Evolutionary conservation across 2,329 filamentous ascomycete genomes (phyloP).

Genomic region (Cladosporium sp.): DNA sequence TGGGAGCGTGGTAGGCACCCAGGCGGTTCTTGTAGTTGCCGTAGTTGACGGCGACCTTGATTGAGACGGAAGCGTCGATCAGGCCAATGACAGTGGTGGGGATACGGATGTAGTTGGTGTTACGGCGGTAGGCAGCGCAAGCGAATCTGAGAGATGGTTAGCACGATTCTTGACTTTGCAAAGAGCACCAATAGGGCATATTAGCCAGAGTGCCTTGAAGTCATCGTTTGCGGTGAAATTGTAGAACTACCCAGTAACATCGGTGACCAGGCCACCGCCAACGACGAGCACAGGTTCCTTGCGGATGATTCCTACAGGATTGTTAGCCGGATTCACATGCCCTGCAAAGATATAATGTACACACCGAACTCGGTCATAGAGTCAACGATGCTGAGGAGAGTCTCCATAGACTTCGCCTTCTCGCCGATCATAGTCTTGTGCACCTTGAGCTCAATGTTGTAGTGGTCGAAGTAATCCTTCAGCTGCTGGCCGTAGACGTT

Average conservation of each 20-base stretch:
- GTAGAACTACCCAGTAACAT: slow-evolving; percentile 61
- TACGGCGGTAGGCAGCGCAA: slow-evolving; percentile 64
- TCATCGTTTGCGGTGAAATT: slow-evolving; percentile 36
- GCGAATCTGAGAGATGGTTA: slow-evolving; percentile 49
- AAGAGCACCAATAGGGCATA: slow-evolving; percentile 26
- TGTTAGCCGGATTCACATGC: background rate
- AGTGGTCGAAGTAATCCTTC: slow-evolving; percentile 60
- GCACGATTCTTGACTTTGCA: slow-evolving; percentile 16
- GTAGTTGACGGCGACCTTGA: slow-evolving; percentile 75
- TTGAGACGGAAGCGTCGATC: slow-evolving; percentile 68
- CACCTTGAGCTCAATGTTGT: slow-evolving; percentile 56
- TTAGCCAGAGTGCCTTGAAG: slow-evolving; percentile 46
- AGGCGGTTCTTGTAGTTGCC: slow-evolving; percentile 70
- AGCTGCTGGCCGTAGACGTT: slow-evolving; percentile 61
- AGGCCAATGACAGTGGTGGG: slow-evolving; percentile 70
- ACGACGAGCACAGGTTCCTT: slow-evolving; percentile 61
- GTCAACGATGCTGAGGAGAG: slow-evolving; percentile 62
- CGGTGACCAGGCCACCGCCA: slow-evolving; percentile 64
- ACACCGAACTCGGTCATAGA: slow-evolving; percentile 70
- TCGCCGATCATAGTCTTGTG: slow-evolving; percentile 71
- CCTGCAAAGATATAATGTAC: slow-evolving; percentile 32
- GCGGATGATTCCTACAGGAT: slow-evolving; percentile 17
- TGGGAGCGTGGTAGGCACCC: slow-evolving; percentile 65
- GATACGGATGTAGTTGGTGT: slow-evolving; percentile 67
- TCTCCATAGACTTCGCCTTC: slow-evolving; percentile 68